These are phyloP conservation scores for Tricladium varicosporioides DNA, from an alignment of 2,329 filamentous ascomycete genomes.

Conservation along the genomic window DNA sequence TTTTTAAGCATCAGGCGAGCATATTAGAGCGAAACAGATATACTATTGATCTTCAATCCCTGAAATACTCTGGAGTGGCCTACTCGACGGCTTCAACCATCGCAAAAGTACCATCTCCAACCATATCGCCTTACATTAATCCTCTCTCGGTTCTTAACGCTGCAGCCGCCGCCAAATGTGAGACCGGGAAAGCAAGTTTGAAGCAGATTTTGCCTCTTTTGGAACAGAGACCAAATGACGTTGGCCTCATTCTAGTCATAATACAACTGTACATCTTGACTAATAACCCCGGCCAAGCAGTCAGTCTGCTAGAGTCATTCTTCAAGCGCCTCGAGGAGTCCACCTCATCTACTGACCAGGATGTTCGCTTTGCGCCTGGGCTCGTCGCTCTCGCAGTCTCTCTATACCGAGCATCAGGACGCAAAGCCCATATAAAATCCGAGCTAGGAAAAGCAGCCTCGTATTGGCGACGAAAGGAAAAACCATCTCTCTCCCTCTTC, in stretches of 20 bases:
- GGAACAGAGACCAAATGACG: slow-evolving; percentile 72
- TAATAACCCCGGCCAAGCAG: slow-evolving; percentile 70
- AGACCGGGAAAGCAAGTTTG: slow-evolving; percentile 64
- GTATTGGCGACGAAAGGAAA: slow-evolving; percentile 71
- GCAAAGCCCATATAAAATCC: slow-evolving; percentile 66
- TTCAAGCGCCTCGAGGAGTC: slow-evolving; percentile 68
- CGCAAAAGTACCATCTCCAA: slow-evolving; percentile 45
- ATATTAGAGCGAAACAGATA: slow-evolving; percentile 62
- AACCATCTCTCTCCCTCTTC: slow-evolving; percentile 63
- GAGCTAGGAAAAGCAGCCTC: slow-evolving; percentile 77
- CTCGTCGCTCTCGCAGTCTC: slow-evolving; percentile 77
- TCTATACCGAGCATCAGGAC: slow-evolving; percentile 74
- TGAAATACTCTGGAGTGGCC: slow-evolving; percentile 64
- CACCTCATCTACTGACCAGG: slow-evolving; percentile 52
- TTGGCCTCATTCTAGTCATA: slow-evolving; percentile 76
- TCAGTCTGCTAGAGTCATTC: slow-evolving; percentile 73
- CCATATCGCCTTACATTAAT: slow-evolving; percentile 49
- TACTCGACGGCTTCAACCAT: slow-evolving; percentile 44
- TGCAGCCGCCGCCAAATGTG: slow-evolving; percentile 67
- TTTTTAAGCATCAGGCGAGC: slow-evolving; percentile 70
- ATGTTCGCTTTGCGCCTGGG: slow-evolving; percentile 79
- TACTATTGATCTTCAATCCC: slow-evolving; percentile 61
- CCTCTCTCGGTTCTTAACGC: slow-evolving; percentile 65
- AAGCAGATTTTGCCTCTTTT: slow-evolving; percentile 68
- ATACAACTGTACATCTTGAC: slow-evolving; percentile 76